Percentiles rank a stretch among this genome's conserved stretches.
phyloP scores from a whole-genome alignment of 1,284 basidiomycete species.

The Bondarzewia mesenterica region DNA sequence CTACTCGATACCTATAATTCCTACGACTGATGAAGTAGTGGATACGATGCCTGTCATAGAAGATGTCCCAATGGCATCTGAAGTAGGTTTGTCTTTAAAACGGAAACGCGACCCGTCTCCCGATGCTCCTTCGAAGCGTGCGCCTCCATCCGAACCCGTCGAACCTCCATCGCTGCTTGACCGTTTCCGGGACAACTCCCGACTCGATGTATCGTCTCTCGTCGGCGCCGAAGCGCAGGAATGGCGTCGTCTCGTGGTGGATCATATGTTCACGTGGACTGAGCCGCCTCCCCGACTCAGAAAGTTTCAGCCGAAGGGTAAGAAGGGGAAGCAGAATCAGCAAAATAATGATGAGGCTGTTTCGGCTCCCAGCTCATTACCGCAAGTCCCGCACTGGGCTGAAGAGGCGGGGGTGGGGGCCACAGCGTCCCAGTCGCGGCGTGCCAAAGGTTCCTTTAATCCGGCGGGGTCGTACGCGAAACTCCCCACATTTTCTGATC shows the following conservation, averaged over 20 bases:
- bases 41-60: not conserved
- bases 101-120: conserved; percentile 19
- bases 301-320: conserved; percentile 2
- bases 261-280: conserved; percentile 49
- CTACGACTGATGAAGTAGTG: conserved; percentile 9
- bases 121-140: conserved; percentile 25
- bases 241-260: conserved; percentile 42
- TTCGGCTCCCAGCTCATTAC: not conserved
- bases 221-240: conserved; percentile 35
- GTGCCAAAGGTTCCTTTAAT: not conserved
- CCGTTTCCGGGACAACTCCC: conserved; percentile 10
- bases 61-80: not conserved
- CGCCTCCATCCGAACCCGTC: not conserved
- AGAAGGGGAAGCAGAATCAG: not conserved
- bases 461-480: conserved; percentile 18
- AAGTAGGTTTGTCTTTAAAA: conserved; percentile 13
- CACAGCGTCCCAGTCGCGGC: not conserved
- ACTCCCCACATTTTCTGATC: conserved; percentile 15
- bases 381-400: conserved; percentile 9
- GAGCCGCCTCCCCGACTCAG: conserved; percentile 10
- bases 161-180: conserved; percentile 5
- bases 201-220: conserved; percentile 30
- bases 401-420: not conserved
- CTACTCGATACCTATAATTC: conserved; percentile 51
- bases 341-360: not conserved